Percentiles rank a stretch among this genome's conserved stretches.
phyloP scores from a whole-genome alignment of 2,329 filamentous ascomycete species.

The Colletotrichum sp. region DNA sequence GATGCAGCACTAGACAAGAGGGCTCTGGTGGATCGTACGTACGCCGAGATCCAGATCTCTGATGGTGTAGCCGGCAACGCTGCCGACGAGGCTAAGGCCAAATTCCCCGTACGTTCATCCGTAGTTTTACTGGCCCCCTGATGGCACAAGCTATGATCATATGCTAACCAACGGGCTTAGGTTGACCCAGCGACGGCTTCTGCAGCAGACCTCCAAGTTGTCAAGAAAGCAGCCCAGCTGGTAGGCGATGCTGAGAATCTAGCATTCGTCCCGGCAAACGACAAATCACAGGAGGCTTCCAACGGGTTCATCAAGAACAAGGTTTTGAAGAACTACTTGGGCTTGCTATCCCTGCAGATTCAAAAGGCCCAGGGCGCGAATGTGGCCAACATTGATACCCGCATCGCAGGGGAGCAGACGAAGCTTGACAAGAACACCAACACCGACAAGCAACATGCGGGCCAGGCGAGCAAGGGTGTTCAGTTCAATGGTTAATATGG shows the following conservation, averaged over 20 bases:
- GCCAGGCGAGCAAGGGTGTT: slow-evolving; percentile 38
- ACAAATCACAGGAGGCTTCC: background rate
- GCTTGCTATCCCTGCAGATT: slow-evolving; percentile 51
- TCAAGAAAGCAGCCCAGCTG: background rate
- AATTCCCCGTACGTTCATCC: slow-evolving; percentile 50
- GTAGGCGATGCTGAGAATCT: background rate
- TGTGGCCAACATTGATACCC: slow-evolving; percentile 43
- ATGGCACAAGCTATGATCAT: background rate
- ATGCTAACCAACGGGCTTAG: background rate
- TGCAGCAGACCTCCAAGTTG: background rate
- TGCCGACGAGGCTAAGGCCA: slow-evolving; percentile 55
- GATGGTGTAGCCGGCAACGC: slow-evolving; percentile 57
- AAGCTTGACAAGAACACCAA: slow-evolving; percentile 60
- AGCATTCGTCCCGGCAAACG: background rate
- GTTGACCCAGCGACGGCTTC: background rate
- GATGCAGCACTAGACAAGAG: background rate
- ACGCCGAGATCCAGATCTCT: slow-evolving; percentile 45
- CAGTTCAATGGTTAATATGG: slow-evolving; percentile 29
- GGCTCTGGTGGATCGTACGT: background rate
- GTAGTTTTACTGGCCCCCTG: background rate
- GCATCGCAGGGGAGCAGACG: slow-evolving; percentile 37
- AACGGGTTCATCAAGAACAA: slow-evolving; percentile 56
- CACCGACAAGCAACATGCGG: slow-evolving; percentile 35
- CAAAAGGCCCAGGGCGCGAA: slow-evolving; percentile 52
- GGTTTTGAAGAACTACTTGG: slow-evolving; percentile 60